Conservation (phyloP, 495 filamentous ascomycete genomes). For the Neurospora sp. region DNA sequence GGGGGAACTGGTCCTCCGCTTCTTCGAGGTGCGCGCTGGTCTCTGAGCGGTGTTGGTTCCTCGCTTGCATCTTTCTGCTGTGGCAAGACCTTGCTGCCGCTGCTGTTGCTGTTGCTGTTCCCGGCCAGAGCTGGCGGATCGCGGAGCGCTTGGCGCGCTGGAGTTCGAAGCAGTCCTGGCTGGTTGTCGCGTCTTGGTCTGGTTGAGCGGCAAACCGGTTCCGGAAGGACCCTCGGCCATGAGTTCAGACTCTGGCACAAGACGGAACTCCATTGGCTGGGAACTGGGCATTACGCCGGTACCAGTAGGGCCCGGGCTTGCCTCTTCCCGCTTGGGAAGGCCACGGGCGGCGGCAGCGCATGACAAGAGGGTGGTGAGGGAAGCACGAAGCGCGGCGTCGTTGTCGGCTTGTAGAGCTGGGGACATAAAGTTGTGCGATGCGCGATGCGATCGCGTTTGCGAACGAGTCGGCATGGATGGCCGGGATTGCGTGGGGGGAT, state of each 20-base stretch:
- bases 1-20: slow-evolving; percentile 34
- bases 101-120: slow-evolving; percentile 22
- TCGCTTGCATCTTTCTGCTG: slow-evolving; percentile 43
- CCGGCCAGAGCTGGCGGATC: slow-evolving; percentile 21
- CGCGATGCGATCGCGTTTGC: slow-evolving; percentile 35
- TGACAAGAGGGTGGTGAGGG: slow-evolving; percentile 86
- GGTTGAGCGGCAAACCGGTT: background rate
- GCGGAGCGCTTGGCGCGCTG: slow-evolving; percentile 19
- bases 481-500: slow-evolving; percentile 24
- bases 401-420: slow-evolving; percentile 77
- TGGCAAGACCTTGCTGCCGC: slow-evolving; percentile 28
- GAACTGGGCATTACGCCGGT: slow-evolving; percentile 33
- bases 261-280: slow-evolving; percentile 46
- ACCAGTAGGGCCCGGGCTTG: slow-evolving; percentile 14
- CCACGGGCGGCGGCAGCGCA: slow-evolving; percentile 82
- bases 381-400: slow-evolving; percentile 85
- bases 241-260: slow-evolving; percentile 69
- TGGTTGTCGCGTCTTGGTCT: slow-evolving; percentile 1
- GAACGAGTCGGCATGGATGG: slow-evolving; percentile 31
- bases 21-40: slow-evolving; percentile 38
- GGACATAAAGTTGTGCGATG: slow-evolving; percentile 51
- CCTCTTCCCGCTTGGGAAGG: slow-evolving; percentile 52
- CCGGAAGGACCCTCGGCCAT: slow-evolving; percentile 33
- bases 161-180: slow-evolving; percentile 23
- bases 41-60: slow-evolving; percentile 29